Percentiles rank a stretch among this genome's conserved stretches.
phyloP scores from a whole-genome alignment of 345 rosid genomes.

The Rhodamnia argentea region DNA sequence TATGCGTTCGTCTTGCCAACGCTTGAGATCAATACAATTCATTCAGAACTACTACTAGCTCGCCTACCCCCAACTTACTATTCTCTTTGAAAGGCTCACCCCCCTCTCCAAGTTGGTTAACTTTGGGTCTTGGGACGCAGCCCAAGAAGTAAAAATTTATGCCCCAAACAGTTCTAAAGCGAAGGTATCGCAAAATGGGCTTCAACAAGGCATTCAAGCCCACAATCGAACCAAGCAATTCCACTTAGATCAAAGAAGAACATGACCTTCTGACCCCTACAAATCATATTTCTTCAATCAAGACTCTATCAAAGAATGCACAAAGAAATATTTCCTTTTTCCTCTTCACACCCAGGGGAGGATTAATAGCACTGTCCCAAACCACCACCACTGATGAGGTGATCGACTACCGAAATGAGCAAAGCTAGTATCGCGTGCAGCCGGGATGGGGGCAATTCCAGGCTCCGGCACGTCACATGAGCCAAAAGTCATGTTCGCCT shows the following conservation, averaged over 20 bases:
- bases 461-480: slow-evolving; percentile 23
- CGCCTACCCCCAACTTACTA: neutral
- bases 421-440: slow-evolving; percentile 16
- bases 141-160: neutral
- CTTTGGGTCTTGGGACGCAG: neutral
- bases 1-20: fast-evolving
- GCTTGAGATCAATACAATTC: neutral
- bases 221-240: neutral
- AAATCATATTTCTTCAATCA: neutral
- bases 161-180: neutral
- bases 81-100: neutral
- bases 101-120: neutral
- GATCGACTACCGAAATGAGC: slow-evolving; percentile 8
- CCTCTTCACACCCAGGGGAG: slow-evolving; percentile 2
- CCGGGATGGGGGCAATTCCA: slow-evolving; percentile 2
- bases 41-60: neutral
- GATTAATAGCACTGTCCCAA: slow-evolving; percentile 2
- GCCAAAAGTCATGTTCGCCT: slow-evolving; percentile 44
- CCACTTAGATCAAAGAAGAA: neutral
- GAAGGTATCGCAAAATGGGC: neutral
- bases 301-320: neutral
- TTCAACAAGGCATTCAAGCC: neutral
- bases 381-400: slow-evolving; percentile 1
- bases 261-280: neutral
- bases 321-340: neutral